Base-by-base conservation (phyloP, 2,329 filamentous ascomycete species). In the Gnomoniopsis sp. region DNA sequence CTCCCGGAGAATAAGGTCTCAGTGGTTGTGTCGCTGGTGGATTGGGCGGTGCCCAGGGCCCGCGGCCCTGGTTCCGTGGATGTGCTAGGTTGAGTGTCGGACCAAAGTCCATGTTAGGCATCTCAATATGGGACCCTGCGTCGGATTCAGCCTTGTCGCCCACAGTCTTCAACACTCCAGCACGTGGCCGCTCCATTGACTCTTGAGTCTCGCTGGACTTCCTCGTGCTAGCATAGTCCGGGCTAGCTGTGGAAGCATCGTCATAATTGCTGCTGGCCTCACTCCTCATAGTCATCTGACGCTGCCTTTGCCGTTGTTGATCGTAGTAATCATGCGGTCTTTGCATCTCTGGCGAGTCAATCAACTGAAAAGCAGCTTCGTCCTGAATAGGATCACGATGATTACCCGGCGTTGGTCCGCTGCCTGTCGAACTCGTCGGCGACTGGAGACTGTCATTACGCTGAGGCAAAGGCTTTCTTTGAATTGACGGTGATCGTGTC, bases 71-170 rank as follows among this genome's bases (percentile, higher is more conserved):
- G 33, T 48, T 52, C 14, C 60, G 60, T 17, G 57, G 44, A n/a
- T 54, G 44, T 6, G 60, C 60, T 23, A 62, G 57, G 60, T 89
- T 88, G 65, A 90, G 76, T 0, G 93, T 96, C 6, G 88, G 91
- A 0, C 93, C 93, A 73, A 97, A 97, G 71, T 97, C 88, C 62
- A 96, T 84, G 4, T 81, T 75, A 1, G 91, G 90, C 61, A 96
- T 86, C 58, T 85, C 80, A 23, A 78, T 15, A 76, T 69, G 0
- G 70, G 53, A 60, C 60, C 46, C 58, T 60, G 44, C 62, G 59
- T 57, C 46, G 4, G 60, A 62, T 23, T 49, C 50, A 21, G 57
- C 55, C 10, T 54, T 67, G n/a, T 78, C 77, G 3, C 91, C 92
- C 12, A 93, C 87, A 1, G 89, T 91, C 70, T 88, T 92, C 69